Evolutionary conservation across 805 yeast genomes (phyloP).

Genomic region (Sugiyamaella mastotermitis): DNA sequence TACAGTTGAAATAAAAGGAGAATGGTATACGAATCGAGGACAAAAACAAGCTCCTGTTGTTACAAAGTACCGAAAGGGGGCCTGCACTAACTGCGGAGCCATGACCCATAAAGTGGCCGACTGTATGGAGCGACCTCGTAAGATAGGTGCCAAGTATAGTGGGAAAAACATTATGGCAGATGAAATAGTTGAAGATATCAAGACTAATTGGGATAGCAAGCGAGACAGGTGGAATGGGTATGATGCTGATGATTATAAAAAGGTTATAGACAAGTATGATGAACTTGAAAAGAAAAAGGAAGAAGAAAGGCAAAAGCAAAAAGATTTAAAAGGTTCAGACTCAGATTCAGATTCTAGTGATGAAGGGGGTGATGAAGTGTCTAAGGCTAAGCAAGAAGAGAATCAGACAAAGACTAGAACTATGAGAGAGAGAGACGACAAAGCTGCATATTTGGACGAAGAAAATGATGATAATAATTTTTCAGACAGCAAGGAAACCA

Average conservation of each 20-base stretch:
- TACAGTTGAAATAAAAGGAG: constrained; percentile 17
- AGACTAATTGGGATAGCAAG: constrained; percentile 56
- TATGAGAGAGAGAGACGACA: constrained; percentile 66
- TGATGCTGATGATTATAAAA: constrained; percentile 55
- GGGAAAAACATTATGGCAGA: constrained; percentile 27
- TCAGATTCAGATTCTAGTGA: too few species aligned
- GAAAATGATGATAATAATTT: constrained; percentile 42
- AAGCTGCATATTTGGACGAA: constrained; percentile 61
- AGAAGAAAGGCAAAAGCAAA: constrained; percentile 10
- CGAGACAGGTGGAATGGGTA: constrained; percentile 82
- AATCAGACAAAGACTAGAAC: constrained; percentile 38
- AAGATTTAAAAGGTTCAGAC: too few species aligned
- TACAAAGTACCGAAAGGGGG: constrained; percentile 32
- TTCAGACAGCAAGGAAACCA: too few species aligned
- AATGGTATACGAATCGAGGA: constrained; percentile 29
- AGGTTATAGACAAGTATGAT: constrained; percentile 33
- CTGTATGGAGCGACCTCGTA: constrained; percentile 53
- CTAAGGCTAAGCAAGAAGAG: constrained; percentile 3
- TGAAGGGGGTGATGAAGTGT: constrained; percentile 11
- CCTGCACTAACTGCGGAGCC: constrained; percentile 57
- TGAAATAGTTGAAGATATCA: constrained; percentile 23
- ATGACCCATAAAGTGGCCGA: constrained; percentile 44
- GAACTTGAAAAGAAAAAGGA: constrained; percentile 18
- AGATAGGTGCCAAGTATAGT: constrained; percentile 33
- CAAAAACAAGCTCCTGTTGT: constrained; percentile 25